Base-by-base conservation (phyloP, 2,329 filamentous ascomycete species). In the Sordariomycetes sp. region DNA sequence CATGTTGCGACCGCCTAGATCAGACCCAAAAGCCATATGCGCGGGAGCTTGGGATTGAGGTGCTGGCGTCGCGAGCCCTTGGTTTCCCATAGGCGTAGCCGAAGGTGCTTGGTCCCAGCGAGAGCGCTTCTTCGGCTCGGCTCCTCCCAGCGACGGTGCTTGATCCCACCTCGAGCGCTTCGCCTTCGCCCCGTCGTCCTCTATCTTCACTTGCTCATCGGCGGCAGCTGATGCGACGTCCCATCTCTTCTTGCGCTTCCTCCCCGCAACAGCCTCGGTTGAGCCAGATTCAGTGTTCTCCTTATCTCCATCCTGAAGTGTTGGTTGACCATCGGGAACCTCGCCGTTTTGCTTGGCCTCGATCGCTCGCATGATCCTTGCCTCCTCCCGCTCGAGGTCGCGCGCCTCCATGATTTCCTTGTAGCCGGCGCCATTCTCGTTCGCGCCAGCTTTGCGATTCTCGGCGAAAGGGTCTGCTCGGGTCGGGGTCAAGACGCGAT, bases 171-270 rank as follows among this genome's bases (percentile, higher is more conserved):
- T 71, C 15, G 86, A 93, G 46, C 83, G 76, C 49, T 88, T 92
- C 2, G 66, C 49, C 58, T 86, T 84, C 12, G 61, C 58, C 17
- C 68, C 58, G 33, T 79, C 73, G 17, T 66, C 53, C n/a, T 65
- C 59, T n/a, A 64, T 51, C 30, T 68, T 59, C 12, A 61, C 50
- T 16, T 69, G 66, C 24, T 74, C 67, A 6, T 66, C 61, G 6
- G 64, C 59, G 25, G 72, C 66, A n/a, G 79, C 67, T 15, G 70
- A 66, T 16, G 70, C 63, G 14, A 88, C 79, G 57, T 95, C 90
- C 92, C 92, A 98, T 58, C 92, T 78, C 69, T 93, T 86, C 72
- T 94, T 95, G 51, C 88, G 78, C 70, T 92, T 92, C 40, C 81
- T 75, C 21, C 78, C 75, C 17, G 74, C 65, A 31, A 70, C 72